Percentiles rank a stretch among this genome's conserved stretches.
phyloP scores from a whole-genome alignment of 305 asterid genomes.

The Fraxinus sp. region DNA sequence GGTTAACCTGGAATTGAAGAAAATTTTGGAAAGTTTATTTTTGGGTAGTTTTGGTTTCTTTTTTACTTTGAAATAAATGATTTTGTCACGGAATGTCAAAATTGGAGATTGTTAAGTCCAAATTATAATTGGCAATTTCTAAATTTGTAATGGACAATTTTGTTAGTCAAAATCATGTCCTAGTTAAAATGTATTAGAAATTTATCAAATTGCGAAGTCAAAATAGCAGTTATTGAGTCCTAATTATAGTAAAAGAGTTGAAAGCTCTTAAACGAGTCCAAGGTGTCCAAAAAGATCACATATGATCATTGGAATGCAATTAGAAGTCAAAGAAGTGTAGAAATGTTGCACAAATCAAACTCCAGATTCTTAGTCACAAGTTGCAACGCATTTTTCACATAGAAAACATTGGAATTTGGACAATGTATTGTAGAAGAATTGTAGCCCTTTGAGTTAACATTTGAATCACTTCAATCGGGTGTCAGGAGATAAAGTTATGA shows the following conservation, averaged over 20 bases:
- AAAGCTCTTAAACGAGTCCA: background rate
- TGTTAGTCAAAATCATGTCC: background rate
- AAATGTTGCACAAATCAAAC: background rate
- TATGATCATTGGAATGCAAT: background rate
- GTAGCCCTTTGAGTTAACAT: background rate
- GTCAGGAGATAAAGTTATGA: background rate
- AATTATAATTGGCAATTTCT: background rate
- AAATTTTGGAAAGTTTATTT: too few relatives aligned
- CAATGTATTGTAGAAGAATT: background rate
- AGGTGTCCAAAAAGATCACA: background rate
- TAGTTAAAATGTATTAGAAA: too few relatives aligned
- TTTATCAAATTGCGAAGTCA: background rate
- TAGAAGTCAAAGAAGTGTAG: too few relatives aligned
- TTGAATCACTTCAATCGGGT: background rate
- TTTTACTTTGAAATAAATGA: too few relatives aligned
- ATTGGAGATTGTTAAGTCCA: background rate
- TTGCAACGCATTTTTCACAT: background rate
- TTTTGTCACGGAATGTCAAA: too few relatives aligned
- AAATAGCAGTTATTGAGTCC: background rate
- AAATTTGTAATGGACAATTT: background rate
- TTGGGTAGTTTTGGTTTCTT: too few relatives aligned
- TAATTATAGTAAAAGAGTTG: too few relatives aligned
- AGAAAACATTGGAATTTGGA: background rate
- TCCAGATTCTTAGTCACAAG: background rate
- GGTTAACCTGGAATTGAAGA: too few relatives aligned